Conservation (phyloP, 2,329 filamentous ascomycete genomes). For the Fusarium domesticum region DNA sequence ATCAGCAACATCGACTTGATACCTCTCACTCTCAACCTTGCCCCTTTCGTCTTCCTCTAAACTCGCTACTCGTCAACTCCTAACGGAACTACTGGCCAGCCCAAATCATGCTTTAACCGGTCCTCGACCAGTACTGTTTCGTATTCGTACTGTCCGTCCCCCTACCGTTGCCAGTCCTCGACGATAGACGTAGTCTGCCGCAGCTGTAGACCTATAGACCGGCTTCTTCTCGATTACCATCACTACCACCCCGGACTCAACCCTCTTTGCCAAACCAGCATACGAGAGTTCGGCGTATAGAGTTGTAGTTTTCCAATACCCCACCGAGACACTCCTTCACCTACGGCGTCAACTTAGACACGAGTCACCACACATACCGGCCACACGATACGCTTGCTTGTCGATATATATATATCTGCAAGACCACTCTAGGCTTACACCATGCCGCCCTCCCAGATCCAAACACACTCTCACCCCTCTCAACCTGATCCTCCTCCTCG, state of each 20-base stretch:
- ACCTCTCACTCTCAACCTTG: constrained; percentile 1
- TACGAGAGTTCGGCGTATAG: constrained; percentile 20
- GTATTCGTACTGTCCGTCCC: constrained; percentile 5
- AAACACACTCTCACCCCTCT: constrained; percentile 18
- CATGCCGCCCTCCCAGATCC: constrained; percentile 18
- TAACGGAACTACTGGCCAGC: too few relatives aligned
- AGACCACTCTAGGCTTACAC: constrained; percentile 9
- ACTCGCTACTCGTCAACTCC: not conserved
- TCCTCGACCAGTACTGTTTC: constrained; percentile 12
- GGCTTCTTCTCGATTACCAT: constrained; percentile 20
- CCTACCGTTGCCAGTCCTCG: constrained; percentile 17
- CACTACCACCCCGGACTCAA: constrained; percentile 17
- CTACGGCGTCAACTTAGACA: constrained; percentile 9
- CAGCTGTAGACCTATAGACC: constrained; percentile 17
- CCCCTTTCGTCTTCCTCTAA: constrained; percentile 4
- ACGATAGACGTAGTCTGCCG: not conserved
- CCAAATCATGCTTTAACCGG: too few relatives aligned
- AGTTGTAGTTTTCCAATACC: constrained; percentile 22
- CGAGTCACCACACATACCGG: constrained; percentile 12
- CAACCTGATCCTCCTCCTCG: constrained; percentile 22
- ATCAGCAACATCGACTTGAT: not conserved
- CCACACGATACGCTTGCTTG: constrained; percentile 4
- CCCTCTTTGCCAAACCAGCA: constrained; percentile 11
- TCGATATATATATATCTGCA: constrained; percentile 20
- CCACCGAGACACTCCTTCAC: constrained; percentile 22